Evolutionary conservation across 257 asterid genomes (phyloP).

Genomic region (Gardenia jasminoides): DNA sequence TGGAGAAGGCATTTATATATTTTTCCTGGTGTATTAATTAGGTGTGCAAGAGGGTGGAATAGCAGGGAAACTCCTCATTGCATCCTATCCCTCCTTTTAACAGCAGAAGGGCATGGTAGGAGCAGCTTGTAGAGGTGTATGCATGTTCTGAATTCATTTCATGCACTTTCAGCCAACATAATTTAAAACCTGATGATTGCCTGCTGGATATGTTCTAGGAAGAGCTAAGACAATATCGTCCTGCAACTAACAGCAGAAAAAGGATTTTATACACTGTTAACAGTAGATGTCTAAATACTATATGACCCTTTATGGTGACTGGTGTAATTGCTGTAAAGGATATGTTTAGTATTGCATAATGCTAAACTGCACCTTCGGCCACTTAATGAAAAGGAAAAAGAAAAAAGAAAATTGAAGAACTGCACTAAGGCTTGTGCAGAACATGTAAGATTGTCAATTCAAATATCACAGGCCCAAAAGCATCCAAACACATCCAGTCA

Average conservation of each 20-base stretch:
- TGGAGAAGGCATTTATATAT: background rate
- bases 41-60: background rate
- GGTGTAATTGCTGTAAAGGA: background rate
- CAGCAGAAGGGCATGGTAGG: background rate
- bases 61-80: background rate
- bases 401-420: background rate
- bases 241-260: background rate
- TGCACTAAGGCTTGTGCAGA: background rate
- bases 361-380: background rate
- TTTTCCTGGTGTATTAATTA: background rate
- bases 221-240: background rate
- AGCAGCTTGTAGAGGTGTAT: background rate
- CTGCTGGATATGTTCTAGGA: background rate
- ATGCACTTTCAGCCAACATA: background rate
- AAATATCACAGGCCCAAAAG: background rate
- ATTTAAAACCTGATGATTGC: background rate
- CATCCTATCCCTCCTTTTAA: background rate
- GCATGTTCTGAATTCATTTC: background rate
- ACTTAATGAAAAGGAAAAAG: background rate
- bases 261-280: background rate
- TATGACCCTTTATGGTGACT: background rate
- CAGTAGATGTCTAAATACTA: background rate
- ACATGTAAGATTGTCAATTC: background rate
- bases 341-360: background rate
- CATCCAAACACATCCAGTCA: background rate